These are phyloP conservation scores for Saccharomycopsis olivae DNA, from an alignment of 805 yeast genomes.

Conservation along the genomic window DNA sequence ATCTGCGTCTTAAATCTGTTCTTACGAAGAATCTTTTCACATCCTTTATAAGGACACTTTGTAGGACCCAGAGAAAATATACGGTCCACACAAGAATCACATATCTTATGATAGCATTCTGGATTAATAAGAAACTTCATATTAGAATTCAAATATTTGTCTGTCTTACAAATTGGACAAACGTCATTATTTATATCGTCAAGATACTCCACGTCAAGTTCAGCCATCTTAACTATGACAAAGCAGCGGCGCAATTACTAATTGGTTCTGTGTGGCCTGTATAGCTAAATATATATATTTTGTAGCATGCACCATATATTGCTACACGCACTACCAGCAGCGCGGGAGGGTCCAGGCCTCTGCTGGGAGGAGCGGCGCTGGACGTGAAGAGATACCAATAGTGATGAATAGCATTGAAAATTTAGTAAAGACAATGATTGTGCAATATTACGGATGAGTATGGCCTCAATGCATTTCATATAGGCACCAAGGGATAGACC, in stretches of 20 bases:
- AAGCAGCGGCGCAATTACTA: too few relatives aligned
- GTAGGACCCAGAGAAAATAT: constrained; percentile 93
- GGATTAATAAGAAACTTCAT: constrained; percentile 89
- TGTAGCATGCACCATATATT: neutral
- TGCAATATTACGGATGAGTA: too few relatives aligned
- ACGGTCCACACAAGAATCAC: constrained; percentile 94
- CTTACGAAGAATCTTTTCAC: constrained; percentile 79
- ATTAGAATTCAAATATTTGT: constrained; percentile 85
- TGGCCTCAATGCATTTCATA: too few relatives aligned
- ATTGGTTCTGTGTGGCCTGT: neutral
- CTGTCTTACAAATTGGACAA: constrained; percentile 97
- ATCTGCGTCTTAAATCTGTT: constrained; percentile 86
- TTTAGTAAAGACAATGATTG: too few relatives aligned
- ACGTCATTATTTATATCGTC: constrained; percentile 58
- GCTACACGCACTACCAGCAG: neutral
- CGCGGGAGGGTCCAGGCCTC: too few relatives aligned
- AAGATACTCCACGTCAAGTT: constrained; percentile 3
- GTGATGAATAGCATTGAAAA: too few relatives aligned
- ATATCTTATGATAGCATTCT: constrained; percentile 95
- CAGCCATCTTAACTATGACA: neutral
- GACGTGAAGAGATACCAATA: too few relatives aligned
- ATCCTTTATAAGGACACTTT: constrained; percentile 88
- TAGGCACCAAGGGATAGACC: too few relatives aligned
- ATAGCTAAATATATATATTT: neutral
- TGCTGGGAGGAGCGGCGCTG: neutral